phyloP scores from a whole-genome alignment of 495 filamentous ascomycete genomes.

The Trypethelium eluteriae region DNA sequence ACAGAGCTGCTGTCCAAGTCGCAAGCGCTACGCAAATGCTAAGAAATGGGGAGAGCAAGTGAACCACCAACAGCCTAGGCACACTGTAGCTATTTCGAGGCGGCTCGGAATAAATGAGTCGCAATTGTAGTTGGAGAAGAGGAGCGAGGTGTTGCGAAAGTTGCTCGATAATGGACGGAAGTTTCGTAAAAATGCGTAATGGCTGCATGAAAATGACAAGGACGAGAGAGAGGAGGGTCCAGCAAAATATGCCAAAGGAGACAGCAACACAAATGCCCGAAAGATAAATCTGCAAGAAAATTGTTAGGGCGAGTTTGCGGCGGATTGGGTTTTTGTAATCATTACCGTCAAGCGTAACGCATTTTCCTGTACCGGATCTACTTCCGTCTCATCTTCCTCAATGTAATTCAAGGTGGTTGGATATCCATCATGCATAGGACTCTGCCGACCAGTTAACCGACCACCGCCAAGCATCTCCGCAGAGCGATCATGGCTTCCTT shows the following conservation, averaged over 20 bases:
- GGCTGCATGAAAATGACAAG: slow-evolving; percentile 30
- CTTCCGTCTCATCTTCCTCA: neutral
- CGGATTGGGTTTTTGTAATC: neutral
- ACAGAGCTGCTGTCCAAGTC: slow-evolving; percentile 54
- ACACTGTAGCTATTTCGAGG: slow-evolving; percentile 27
- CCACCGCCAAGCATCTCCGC: neutral
- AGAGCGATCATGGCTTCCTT: neutral
- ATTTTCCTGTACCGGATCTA: neutral
- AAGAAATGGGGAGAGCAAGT: slow-evolving; percentile 49
- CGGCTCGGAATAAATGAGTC: slow-evolving; percentile 33
- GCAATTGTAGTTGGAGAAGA: slow-evolving; percentile 34
- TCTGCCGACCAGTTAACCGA: neutral
- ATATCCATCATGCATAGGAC: neutral
- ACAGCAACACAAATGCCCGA: neutral
- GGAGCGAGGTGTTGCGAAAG: slow-evolving; percentile 32
- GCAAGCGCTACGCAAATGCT: slow-evolving; percentile 47
- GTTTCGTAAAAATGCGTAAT: slow-evolving; percentile 29
- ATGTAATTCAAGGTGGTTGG: neutral
- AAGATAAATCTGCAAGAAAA: neutral
- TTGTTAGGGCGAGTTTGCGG: neutral
- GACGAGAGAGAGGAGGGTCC: slow-evolving; percentile 32
- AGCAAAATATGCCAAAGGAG: slow-evolving; percentile 13
- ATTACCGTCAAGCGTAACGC: neutral
- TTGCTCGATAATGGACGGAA: slow-evolving; percentile 28
- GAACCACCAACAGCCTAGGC: slow-evolving; percentile 41